Percentiles rank a stretch among this genome's conserved stretches.
Evolutionary conservation across 495 filamentous ascomycete genomes (phyloP).

Genomic region (Tuber indicum): DNA sequence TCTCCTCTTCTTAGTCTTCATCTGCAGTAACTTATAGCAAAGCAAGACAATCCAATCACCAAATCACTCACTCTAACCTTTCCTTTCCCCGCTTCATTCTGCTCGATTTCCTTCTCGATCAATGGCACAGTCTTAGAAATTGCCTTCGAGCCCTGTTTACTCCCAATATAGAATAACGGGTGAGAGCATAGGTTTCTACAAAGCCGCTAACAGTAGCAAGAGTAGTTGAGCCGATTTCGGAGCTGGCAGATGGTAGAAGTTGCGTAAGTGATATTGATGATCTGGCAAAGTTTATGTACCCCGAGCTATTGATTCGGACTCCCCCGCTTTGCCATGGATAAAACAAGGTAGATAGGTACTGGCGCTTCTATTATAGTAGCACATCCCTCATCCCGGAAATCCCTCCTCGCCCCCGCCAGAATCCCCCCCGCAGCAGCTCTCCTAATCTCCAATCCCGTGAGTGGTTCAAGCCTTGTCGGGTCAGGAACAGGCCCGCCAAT

Average conservation of each 20-base stretch:
- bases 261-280: conserved; percentile 41
- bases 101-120: conserved; percentile 64
- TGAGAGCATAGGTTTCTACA: conserved; percentile 59
- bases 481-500: conserved; percentile 61
- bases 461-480: conserved; percentile 59
- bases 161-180: conserved; percentile 69
- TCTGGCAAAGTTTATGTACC: conserved; percentile 33
- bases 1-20: conserved; percentile 57
- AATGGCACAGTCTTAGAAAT: conserved; percentile 70
- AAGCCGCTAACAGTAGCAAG: conserved; percentile 56
- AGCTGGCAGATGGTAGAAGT: conserved; percentile 50
- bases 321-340: not conserved
- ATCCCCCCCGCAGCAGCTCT: conserved; percentile 61
- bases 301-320: conserved; percentile 3
- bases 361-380: conserved; percentile 35
- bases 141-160: conserved; percentile 71
- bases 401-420: conserved; percentile 58
- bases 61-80: conserved; percentile 63
- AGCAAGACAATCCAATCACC: conserved; percentile 59
- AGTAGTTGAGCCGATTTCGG: conserved; percentile 60
- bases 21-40: conserved; percentile 57
- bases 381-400: conserved; percentile 47
- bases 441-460: conserved; percentile 65
- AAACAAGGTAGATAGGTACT: not conserved
- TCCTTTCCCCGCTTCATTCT: conserved; percentile 52